Evolutionary conservation across 208 protist species (phyloP).

Genomic region (Acanthamoeba lenticulata): DNA sequence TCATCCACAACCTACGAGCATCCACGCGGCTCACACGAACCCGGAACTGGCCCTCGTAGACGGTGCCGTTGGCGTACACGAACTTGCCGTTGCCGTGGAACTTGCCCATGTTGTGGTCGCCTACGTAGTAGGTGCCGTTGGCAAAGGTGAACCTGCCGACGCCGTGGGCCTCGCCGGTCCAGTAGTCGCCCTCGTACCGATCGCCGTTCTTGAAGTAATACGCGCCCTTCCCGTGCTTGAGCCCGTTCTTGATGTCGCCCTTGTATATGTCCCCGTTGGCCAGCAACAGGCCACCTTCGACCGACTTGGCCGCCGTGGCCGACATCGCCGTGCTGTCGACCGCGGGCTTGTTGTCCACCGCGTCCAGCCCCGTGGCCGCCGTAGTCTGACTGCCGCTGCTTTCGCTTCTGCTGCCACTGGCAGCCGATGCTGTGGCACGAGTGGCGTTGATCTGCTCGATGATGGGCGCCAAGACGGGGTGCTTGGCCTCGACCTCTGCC

Average conservation of each 20-base stretch:
- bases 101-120: background rate
- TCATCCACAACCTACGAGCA: too few relatives aligned
- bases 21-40: too few relatives aligned
- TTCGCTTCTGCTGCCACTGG: too few relatives aligned
- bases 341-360: too few relatives aligned
- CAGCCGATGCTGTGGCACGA: background rate
- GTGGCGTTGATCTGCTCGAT: background rate
- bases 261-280: too few relatives aligned
- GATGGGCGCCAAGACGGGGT: background rate
- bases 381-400: background rate
- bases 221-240: background rate
- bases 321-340: too few relatives aligned
- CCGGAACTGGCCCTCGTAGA: conserved; percentile 32
- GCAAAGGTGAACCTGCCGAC: background rate
- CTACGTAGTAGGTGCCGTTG: conserved; percentile 21
- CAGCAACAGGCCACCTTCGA: too few relatives aligned
- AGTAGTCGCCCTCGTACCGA: background rate
- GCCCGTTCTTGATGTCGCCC: background rate
- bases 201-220: background rate
- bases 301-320: too few relatives aligned
- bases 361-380: background rate
- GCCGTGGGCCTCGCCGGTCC: background rate
- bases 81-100: background rate
- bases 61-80: background rate
- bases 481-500: background rate